Conservation (phyloP, 2,329 filamentous ascomycete genomes). For the Calonectria montana region DNA sequence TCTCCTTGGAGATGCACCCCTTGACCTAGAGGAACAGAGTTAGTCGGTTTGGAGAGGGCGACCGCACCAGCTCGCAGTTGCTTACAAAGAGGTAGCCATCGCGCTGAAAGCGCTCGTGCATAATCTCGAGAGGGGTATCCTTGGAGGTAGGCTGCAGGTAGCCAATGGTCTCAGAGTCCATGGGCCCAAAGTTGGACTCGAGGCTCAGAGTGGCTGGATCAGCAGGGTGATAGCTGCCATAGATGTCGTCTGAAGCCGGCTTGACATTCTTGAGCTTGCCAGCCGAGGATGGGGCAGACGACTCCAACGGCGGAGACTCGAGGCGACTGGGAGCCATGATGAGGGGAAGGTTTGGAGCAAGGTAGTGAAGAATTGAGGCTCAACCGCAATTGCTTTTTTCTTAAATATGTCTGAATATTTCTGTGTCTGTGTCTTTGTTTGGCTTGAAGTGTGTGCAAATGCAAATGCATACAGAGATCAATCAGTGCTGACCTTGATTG, state of each 20-base stretch:
- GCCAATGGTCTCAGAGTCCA: conserved; percentile 16
- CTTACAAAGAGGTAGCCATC: conserved; percentile 29
- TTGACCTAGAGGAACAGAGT: not conserved
- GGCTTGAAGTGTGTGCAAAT: not conserved
- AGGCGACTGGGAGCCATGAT: conserved; percentile 16
- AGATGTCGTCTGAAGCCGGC: not conserved
- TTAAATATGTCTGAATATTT: not conserved
- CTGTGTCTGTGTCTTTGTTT: not conserved
- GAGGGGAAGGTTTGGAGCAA: not conserved
- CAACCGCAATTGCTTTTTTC: no score
- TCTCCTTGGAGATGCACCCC: conserved; percentile 16
- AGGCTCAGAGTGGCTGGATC: conserved; percentile 2
- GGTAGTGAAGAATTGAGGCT: not conserved
- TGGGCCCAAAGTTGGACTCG: conserved; percentile 21
- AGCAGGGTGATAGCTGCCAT: conserved; percentile 11
- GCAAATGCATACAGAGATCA: not conserved
- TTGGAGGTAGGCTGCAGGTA: conserved; percentile 26
- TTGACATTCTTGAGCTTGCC: not conserved
- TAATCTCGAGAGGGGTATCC: conserved; percentile 22
- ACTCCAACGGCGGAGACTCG: not conserved
- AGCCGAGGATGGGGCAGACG: not conserved
- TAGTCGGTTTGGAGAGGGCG: not conserved
- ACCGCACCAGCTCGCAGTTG: no score
- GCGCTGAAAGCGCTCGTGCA: conserved; percentile 24
- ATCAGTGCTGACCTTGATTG: not conserved